Evolutionary conservation across 2,329 filamentous ascomycete genomes (phyloP), one percentile per base, ranked within the genome.

Genomic region (Colletotrichum sp.): DNA sequence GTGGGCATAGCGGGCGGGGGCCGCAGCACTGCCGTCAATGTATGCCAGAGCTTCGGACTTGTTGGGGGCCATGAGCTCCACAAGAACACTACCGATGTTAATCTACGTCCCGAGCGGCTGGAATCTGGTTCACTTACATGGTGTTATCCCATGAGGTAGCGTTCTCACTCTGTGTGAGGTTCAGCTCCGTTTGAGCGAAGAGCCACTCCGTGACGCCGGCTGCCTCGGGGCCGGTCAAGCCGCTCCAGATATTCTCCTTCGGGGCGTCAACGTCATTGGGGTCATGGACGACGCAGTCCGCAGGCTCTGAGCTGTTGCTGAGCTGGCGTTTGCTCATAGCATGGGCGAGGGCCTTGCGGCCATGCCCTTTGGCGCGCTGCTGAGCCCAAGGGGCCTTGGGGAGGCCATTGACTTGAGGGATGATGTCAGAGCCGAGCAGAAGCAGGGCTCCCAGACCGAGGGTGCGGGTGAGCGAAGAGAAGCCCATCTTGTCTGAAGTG

Each of bases 1-100:
- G 66, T 86, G 87, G 5, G 88, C 88, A 79, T 86, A 89, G 21
- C 85, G 82, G 3, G 79, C 70, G 2, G 88, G 87, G 2, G 80
- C 78, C 5, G 83, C 71, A 1, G 79, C 84, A 8, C 79, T 76
- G 3, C 82, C 82, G 36, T 89, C 86, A 3, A 90, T 79, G 71
- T 88, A 90, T 4, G 83, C 74, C 63, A 88, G 71, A 0, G 84
- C 86, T 72, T 88, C 87, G 0, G 87, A 88, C 81, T 90, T 90
- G 80, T 90, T 90, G 1, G 88, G 88, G 26, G 80, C 78, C 67
- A 89, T 80, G 1, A 85, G 76, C 78, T 89, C 87, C 2, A 83
- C 79, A 4, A 83, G 77, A 6, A 83, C 67, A 12, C 80, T 82
- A 48, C 76, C 6, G 0, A 6, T 18, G 26, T 60, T 24, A 57